These are phyloP conservation scores for Schizophyllum amplum DNA, from an alignment of 1,284 basidiomycete species.

Conservation along the genomic window DNA sequence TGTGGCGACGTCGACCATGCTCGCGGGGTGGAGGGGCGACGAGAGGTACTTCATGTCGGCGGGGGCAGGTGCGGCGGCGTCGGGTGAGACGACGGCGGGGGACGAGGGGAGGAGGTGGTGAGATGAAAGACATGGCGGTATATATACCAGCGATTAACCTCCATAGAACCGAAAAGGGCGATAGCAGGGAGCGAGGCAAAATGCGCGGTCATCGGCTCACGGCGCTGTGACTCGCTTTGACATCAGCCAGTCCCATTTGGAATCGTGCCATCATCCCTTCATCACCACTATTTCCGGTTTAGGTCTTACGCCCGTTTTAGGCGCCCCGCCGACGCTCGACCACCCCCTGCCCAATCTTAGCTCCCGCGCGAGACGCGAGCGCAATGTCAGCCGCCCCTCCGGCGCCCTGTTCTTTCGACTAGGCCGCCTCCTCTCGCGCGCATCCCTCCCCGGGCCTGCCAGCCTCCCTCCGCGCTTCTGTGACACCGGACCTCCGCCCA, in stretches of 20 bases:
- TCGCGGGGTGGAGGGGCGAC: slow-evolving; percentile 41
- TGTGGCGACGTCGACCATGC: slow-evolving; percentile 49
- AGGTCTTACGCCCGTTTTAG: neutral
- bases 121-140: neutral
- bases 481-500: neutral
- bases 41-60: neutral
- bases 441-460: neutral
- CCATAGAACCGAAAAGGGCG: neutral
- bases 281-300: neutral
- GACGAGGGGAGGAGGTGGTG: neutral
- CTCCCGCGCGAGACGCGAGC: neutral
- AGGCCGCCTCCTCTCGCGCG: neutral
- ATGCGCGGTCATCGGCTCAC: neutral
- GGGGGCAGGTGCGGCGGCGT: too few species aligned
- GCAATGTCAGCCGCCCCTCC: neutral
- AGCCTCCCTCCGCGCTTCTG: neutral
- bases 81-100: neutral
- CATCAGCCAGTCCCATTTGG: neutral
- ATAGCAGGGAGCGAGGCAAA: neutral
- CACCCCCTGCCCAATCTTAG: neutral
- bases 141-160: neutral
- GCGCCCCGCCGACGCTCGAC: neutral
- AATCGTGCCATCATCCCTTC: neutral
- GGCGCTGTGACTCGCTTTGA: neutral
- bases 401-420: neutral